Conservation (phyloP, 2,329 filamentous ascomycete species). For the Dothistroma septosporum region DNA sequence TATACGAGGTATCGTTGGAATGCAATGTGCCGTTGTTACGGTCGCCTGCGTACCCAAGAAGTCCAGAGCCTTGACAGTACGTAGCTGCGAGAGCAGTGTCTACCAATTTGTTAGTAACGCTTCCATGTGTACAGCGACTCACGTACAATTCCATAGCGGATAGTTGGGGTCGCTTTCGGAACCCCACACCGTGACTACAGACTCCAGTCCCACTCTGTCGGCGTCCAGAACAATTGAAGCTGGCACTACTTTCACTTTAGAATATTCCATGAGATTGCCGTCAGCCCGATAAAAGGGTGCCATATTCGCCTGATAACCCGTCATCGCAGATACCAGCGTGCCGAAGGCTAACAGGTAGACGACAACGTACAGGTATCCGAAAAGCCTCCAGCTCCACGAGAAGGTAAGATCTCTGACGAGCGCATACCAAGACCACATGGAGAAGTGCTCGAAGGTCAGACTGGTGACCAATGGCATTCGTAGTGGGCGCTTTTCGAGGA, state of each 20-base stretch:
- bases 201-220: constrained; percentile 2
- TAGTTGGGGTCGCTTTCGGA: constrained; percentile 1
- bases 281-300: constrained; percentile 3
- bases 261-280: constrained; percentile 4
- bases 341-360: constrained; percentile 9
- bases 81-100: not conserved
- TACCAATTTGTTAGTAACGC: not conserved
- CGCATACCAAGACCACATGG: constrained; percentile 1
- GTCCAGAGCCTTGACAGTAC: not conserved
- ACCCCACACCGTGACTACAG: not conserved
- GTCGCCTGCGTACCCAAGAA: not conserved
- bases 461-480: constrained; percentile 3
- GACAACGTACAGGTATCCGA: constrained; percentile 3
- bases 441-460: constrained; percentile 8
- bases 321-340: constrained; percentile 13
- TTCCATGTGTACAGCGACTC: not conserved
- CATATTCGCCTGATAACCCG: constrained; percentile 12
- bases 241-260: not conserved
- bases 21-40: not conserved
- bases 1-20: not conserved
- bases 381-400: constrained; percentile 9
- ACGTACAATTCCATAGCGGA: constrained; percentile 7
- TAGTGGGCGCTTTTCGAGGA: constrained; percentile 3
- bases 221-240: not conserved
- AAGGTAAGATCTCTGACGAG: not conserved